Percentiles rank a stretch among this genome's conserved stretches.
phyloP scores from a whole-genome alignment of 2,329 filamentous ascomycete species.

The Penicillium freii region DNA sequence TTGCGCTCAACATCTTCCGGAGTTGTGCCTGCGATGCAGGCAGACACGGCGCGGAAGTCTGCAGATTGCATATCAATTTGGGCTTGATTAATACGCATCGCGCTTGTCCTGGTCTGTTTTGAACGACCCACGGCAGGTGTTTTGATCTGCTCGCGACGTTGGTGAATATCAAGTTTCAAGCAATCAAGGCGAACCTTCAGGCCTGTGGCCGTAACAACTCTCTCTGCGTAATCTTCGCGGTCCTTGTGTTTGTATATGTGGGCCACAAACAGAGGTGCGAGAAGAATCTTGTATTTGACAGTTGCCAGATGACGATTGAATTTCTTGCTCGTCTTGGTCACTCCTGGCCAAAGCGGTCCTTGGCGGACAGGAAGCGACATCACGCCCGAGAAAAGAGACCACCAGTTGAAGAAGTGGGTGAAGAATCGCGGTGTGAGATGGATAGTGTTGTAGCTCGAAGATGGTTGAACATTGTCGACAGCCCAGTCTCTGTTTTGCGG shows the following conservation, averaged over 20 bases:
- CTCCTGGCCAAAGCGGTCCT: constrained; percentile 82
- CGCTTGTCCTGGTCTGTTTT: constrained; percentile 76
- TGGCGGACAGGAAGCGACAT: constrained; percentile 95
- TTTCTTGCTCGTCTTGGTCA: constrained; percentile 97
- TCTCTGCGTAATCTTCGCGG: constrained; percentile 75
- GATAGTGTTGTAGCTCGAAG: constrained; percentile 91
- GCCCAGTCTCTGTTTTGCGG: constrained; percentile 86
- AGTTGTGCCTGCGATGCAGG: constrained; percentile 78
- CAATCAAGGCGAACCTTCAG: constrained; percentile 93
- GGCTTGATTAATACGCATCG: constrained; percentile 93
- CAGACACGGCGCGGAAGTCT: constrained; percentile 89
- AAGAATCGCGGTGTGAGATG: constrained; percentile 95
- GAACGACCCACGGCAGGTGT: constrained; percentile 74
- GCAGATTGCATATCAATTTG: constrained; percentile 89
- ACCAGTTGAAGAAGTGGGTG: constrained; percentile 97
- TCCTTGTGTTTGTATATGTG: constrained; percentile 99
- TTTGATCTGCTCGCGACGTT: constrained; percentile 87
- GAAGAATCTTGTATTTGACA: constrained; percentile 91
- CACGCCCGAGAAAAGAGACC: constrained; percentile 90
- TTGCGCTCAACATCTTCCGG: constrained; percentile 67
- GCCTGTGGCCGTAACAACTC: constrained; percentile 86
- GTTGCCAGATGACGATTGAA: constrained; percentile 96
- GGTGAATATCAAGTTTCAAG: constrained; percentile 95
- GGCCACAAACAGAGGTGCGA: constrained; percentile 90
- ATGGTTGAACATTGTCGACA: constrained; percentile 69